Conservation (phyloP, 2,329 filamentous ascomycete genomes). For the Pseudogymnoascus sp. region DNA sequence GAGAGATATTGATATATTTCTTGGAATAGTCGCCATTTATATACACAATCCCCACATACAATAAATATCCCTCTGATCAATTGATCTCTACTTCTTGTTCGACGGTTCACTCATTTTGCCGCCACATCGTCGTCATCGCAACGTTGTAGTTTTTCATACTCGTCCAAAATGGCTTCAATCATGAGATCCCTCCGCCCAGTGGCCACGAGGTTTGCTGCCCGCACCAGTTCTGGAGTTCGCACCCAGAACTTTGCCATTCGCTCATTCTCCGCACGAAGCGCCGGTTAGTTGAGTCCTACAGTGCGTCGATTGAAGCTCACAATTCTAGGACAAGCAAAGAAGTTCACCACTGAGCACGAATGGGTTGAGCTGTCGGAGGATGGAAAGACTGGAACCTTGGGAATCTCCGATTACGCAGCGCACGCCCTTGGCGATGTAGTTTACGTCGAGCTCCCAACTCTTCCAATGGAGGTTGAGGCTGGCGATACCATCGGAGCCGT, state of each 20-base stretch:
- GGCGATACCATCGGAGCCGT: constrained; percentile 90
- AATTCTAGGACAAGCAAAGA: constrained; percentile 45
- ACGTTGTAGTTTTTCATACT: not conserved
- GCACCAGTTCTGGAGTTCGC: constrained; percentile 14
- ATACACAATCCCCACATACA: not conserved
- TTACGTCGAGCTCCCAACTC: constrained; percentile 84
- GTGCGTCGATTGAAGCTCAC: not conserved
- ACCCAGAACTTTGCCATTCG: constrained; percentile 30
- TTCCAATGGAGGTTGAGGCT: constrained; percentile 58
- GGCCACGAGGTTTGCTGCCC: constrained; percentile 20
- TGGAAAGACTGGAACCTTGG: constrained; percentile 71
- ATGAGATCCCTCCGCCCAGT: constrained; percentile 39
- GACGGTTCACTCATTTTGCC: constrained; percentile 3
- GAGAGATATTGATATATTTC: constrained; percentile 7
- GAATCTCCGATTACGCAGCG: constrained; percentile 88
- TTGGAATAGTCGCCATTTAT: not conserved
- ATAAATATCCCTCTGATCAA: not conserved
- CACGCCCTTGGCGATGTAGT: constrained; percentile 92
- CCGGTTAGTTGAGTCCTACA: constrained; percentile 31
- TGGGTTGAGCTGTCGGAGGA: constrained; percentile 88
- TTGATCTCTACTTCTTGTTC: not conserved
- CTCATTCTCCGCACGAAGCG: constrained; percentile 38
- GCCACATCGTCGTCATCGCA: not conserved
- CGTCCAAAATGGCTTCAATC: constrained; percentile 53
- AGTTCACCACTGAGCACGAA: constrained; percentile 96